phyloP scores from a whole-genome alignment of 169 alveolate species.

The Blepharisma undulans region DNA sequence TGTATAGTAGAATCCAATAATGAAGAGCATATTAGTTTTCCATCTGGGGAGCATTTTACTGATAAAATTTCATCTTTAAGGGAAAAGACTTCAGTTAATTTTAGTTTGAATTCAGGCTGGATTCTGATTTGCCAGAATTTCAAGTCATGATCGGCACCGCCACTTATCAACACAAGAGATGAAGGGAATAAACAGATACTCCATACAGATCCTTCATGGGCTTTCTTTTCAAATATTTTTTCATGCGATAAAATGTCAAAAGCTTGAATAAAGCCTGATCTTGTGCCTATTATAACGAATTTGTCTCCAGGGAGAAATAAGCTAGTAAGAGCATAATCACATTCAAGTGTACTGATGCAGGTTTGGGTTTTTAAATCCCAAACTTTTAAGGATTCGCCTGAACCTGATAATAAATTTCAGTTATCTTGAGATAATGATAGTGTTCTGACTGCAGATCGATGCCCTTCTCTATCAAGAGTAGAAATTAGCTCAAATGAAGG shows the following conservation, averaged over 20 bases:
- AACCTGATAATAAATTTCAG: slow-evolving; percentile 12
- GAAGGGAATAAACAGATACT: slow-evolving; percentile 10
- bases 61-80: slow-evolving; percentile 75
- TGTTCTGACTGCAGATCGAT: slow-evolving; percentile 44
- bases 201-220: slow-evolving; percentile 70
- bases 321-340: slow-evolving; percentile 22
- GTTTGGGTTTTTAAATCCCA: slow-evolving; percentile 23
- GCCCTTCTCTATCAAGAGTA: slow-evolving; percentile 31
- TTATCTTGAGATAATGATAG: slow-evolving; percentile 38
- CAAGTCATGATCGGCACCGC: slow-evolving; percentile 70
- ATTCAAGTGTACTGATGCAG: slow-evolving; percentile 4
- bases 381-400: slow-evolving; percentile 26
- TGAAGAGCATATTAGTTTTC: slow-evolving; percentile 71
- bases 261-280: slow-evolving; percentile 58
- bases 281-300: slow-evolving; percentile 59
- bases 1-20: slow-evolving; percentile 77
- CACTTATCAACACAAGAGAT: slow-evolving; percentile 57
- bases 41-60: slow-evolving; percentile 70
- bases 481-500: background rate
- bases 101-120: slow-evolving; percentile 38
- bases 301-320: slow-evolving; percentile 37
- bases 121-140: slow-evolving; percentile 69
- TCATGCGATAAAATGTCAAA: slow-evolving; percentile 52
- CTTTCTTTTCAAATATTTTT: slow-evolving; percentile 49
- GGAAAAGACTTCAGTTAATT: slow-evolving; percentile 45